A percentile compares a stretch with the other conserved stretches of the same genome.
Evolutionary conservation across 768 basidiomycete genomes (phyloP).

Genomic region (Crepidotus variabilis): DNA sequence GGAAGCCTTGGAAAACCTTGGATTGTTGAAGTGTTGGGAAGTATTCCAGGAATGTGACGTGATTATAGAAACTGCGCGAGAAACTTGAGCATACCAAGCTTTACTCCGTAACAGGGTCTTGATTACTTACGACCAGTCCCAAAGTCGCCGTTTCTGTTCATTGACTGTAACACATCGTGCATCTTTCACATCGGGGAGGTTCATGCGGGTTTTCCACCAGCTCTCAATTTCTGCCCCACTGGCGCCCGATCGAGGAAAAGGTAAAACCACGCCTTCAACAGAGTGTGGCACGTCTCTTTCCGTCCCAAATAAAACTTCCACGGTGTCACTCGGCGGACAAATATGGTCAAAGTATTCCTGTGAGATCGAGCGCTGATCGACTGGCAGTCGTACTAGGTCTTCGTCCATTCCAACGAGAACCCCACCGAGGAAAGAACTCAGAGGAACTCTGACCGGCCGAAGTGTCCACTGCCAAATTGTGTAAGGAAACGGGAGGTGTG

Average conservation of each 20-base stretch:
- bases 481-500: constrained; percentile 48
- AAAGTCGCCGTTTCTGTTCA: constrained; percentile 41
- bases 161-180: constrained; percentile 26
- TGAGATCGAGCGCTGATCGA: neutral
- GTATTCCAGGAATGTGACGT: constrained; percentile 33
- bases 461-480: constrained; percentile 51
- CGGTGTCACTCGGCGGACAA: neutral
- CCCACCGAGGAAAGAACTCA: constrained; percentile 57
- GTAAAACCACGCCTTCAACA: neutral
- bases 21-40: constrained; percentile 41
- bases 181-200: constrained; percentile 21
- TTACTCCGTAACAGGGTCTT: too few relatives aligned
- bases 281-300: neutral
- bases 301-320: neutral
- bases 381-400: neutral
- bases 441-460: constrained; percentile 47
- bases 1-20: constrained; percentile 47
- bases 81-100: too few relatives aligned
- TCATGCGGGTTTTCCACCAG: constrained; percentile 46
- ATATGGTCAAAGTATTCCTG: neutral
- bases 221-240: constrained; percentile 39
- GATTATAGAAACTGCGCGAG: constrained; percentile 41
- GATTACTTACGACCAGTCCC: constrained; percentile 44
- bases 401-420: constrained; percentile 41
- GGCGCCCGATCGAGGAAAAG: constrained; percentile 15